A percentile compares a stretch with the other conserved stretches of the same genome.
Evolutionary conservation across 2,329 filamentous ascomycete genomes (phyloP).

Genomic region (Grosmannia serpens): DNA sequence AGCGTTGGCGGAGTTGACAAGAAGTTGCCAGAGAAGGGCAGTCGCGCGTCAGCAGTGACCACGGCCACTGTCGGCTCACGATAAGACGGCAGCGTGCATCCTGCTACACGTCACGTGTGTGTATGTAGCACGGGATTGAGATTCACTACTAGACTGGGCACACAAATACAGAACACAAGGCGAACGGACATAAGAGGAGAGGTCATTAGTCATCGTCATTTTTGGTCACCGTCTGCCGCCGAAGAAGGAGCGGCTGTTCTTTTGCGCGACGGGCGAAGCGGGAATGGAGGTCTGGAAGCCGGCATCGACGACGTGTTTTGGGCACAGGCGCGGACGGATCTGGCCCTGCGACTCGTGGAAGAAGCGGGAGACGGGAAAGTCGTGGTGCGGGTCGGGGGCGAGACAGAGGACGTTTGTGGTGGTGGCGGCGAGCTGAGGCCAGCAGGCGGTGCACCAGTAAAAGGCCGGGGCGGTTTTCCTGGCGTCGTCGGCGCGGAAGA

Average conservation of each 20-base stretch:
- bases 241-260: not conserved
- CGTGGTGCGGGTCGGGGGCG: constrained; percentile 16
- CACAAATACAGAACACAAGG: no score
- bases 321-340: constrained; percentile 15
- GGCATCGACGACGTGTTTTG: constrained; percentile 2
- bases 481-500: constrained; percentile 17
- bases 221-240: not conserved
- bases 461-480: constrained; percentile 14
- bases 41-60: no score
- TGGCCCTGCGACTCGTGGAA: constrained; percentile 24
- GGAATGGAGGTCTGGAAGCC: not conserved
- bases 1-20: no score
- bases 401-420: constrained; percentile 15
- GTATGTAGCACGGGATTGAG: no score
- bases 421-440: constrained; percentile 18
- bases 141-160: no score
- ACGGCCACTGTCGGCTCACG: not conserved
- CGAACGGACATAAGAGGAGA: no score
- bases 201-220: no score
- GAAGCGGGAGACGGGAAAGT: constrained; percentile 22
- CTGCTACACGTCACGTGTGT: not conserved
- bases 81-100: not conserved
- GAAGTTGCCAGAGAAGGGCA: no score
- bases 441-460: constrained; percentile 22
- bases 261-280: not conserved